Base-by-base conservation (phyloP, 176 grass and related monocot species). In the Avena atlantica region DNA sequence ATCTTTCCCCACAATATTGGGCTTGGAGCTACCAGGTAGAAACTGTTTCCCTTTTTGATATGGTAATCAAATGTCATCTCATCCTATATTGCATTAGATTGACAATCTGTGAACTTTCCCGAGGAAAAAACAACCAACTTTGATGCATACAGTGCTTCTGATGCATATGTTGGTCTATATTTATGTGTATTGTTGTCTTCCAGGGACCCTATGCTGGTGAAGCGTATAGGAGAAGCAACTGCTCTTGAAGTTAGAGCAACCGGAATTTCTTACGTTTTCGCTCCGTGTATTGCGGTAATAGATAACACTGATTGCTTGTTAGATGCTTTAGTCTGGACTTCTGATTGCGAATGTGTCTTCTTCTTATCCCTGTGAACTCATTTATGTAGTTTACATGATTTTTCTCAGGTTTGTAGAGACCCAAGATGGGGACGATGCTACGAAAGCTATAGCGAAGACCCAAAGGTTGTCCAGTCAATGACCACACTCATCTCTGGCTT, bases 351-450 rank as follows among this genome's bases (percentile, higher is more conserved):
- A 74, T 8, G 0, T 34, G 12, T 49, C 20, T 8, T 71, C 23
- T 70, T 70, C 53, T 74, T 69, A 63, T 65, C 47, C 7, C 16
- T 62, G 36, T 13, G 69, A 87, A 25, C 59, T 45, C 20, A 70
- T 62, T 53, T 16, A 20, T 16, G 4, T 62, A 10, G 12, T 40
- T 68, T 70, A 57, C 78, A 76, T 81, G 73, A 51, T 56, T 20
- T 70, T 66, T 16, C 50, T 23, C 81, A 95, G 94, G 91, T 93
- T 80, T 95, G 94, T 82, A 93, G 94, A 93, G 94, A 95, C 73
- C 94, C 94, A 65, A 95, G 94, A 85, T 95, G 94, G 94, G 94
- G 94, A 20, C 94, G 91, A 12, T 95, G 94, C 84, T 95, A 93
- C 0, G 94, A 95, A 81, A 95, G 94, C 80, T 95, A 95, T 12